These are phyloP conservation scores for Westerdykella ornata DNA, from an alignment of 2,329 filamentous ascomycete genomes.

Conservation along the genomic window DNA sequence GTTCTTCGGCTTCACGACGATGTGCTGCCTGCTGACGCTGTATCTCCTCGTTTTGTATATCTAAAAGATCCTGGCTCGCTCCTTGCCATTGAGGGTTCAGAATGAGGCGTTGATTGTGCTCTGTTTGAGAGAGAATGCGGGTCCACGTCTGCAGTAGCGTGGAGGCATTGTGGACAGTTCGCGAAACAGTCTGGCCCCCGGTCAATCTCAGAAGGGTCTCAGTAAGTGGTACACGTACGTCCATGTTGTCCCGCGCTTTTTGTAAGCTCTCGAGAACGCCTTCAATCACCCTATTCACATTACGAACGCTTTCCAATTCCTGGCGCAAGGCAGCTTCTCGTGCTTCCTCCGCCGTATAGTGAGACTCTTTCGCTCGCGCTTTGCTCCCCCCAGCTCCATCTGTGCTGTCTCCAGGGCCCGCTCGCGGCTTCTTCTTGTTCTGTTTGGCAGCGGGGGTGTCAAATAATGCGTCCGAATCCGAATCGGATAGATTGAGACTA, in stretches of 20 bases:
- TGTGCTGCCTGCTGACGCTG: slow-evolving; percentile 70
- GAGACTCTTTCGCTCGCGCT: slow-evolving; percentile 43
- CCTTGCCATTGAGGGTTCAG: slow-evolving; percentile 86
- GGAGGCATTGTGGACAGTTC: slow-evolving; percentile 80
- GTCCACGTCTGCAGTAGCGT: slow-evolving; percentile 93
- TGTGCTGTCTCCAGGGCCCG: slow-evolving; percentile 30
- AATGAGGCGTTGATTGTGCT: slow-evolving; percentile 91
- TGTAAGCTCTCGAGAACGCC: slow-evolving; percentile 65
- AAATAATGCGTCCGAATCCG: slow-evolving; percentile 53
- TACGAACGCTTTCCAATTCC: slow-evolving; percentile 75
- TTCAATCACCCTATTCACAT: slow-evolving; percentile 84
- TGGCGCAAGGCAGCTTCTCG: slow-evolving; percentile 67
- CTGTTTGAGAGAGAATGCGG: slow-evolving; percentile 89
- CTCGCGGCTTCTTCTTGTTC: slow-evolving; percentile 33
- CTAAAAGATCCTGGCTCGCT: slow-evolving; percentile 75
- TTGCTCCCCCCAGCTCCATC: slow-evolving; percentile 35
- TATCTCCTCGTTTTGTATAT: slow-evolving; percentile 73
- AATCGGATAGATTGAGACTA: slow-evolving; percentile 44
- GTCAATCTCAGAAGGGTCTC: slow-evolving; percentile 6
- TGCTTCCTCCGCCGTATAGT: slow-evolving; percentile 58
- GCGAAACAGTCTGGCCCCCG: slow-evolving; percentile 62
- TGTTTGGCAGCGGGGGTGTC: slow-evolving; percentile 46
- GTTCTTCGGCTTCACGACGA: slow-evolving; percentile 68
- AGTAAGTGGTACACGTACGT: slow-evolving; percentile 44
- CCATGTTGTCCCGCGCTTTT: slow-evolving; percentile 70